These are phyloP conservation scores for Gyromitra esculenta DNA, from an alignment of 2,329 filamentous ascomycete genomes.

Conservation along the genomic window DNA sequence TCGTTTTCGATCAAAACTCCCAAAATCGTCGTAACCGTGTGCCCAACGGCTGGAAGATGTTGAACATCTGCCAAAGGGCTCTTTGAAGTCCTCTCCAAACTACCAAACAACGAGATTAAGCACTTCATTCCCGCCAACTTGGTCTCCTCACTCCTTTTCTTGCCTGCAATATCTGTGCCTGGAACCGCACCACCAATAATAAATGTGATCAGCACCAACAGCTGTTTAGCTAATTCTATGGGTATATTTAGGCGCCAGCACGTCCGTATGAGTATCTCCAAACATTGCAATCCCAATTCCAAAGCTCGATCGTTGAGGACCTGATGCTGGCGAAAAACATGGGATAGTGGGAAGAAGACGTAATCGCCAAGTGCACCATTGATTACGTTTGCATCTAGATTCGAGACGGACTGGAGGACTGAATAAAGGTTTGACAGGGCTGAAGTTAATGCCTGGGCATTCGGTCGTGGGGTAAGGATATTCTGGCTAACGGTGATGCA, in stretches of 20 bases:
- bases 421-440: conserved; percentile 64
- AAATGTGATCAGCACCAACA: conserved; percentile 84
- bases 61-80: conserved; percentile 67
- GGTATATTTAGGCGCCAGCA: conserved; percentile 82
- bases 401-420: conserved; percentile 63
- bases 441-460: conserved; percentile 62
- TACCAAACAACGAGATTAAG: conserved; percentile 72
- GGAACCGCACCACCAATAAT: conserved; percentile 74
- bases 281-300: conserved; percentile 79
- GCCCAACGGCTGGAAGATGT: conserved; percentile 80
- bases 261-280: conserved; percentile 76
- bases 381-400: conserved; percentile 65
- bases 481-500: conserved; percentile 71
- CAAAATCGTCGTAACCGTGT: conserved; percentile 81
- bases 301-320: conserved; percentile 75
- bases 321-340: conserved; percentile 81
- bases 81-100: conserved; percentile 65
- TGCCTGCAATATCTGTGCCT: conserved; percentile 55
- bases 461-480: conserved; percentile 65
- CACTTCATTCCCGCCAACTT: conserved; percentile 75
- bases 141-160: conserved; percentile 74
- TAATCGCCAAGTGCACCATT: conserved; percentile 91
- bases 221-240: conserved; percentile 78
- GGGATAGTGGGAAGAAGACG: conserved; percentile 89
- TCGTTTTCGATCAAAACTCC: conserved; percentile 73